Percentiles rank a stretch among this genome's conserved stretches.
Conservation (phyloP, 768 basidiomycete genomes). For the Auriscalpium microsporum region DNA sequence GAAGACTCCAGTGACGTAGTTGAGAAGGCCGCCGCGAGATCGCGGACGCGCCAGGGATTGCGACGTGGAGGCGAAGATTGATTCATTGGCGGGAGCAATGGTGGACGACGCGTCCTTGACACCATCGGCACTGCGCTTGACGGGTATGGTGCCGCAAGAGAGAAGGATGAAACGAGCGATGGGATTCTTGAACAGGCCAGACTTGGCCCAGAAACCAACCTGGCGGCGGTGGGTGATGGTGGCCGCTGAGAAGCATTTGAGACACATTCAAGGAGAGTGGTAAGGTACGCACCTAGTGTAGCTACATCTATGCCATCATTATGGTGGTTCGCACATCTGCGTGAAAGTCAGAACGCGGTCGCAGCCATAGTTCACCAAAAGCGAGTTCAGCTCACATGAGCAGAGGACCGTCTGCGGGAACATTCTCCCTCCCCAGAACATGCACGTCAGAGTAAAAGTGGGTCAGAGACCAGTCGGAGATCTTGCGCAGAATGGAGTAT, state of each 20-base stretch:
- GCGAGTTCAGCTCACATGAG: slow-evolving; percentile 60
- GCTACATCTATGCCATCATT: slow-evolving; percentile 64
- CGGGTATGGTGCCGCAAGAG: slow-evolving; percentile 90
- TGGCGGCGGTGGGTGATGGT: slow-evolving; percentile 75
- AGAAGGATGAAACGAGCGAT: slow-evolving; percentile 62
- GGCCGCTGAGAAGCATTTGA: slow-evolving; percentile 40
- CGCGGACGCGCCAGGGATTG: slow-evolving; percentile 71
- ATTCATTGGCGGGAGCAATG: background rate
- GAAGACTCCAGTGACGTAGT: background rate
- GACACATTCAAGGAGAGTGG: background rate
- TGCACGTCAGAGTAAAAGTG: slow-evolving; percentile 85
- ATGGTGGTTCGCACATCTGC: slow-evolving; percentile 35
- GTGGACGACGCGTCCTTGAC: slow-evolving; percentile 40
- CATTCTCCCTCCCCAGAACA: slow-evolving; percentile 79
- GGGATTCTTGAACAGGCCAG: slow-evolving; percentile 74
- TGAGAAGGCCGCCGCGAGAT: slow-evolving; percentile 18
- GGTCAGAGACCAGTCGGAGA: slow-evolving; percentile 65
- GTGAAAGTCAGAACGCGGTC: slow-evolving; percentile 18
- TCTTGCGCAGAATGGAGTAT: slow-evolving; percentile 61
- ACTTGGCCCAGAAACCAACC: slow-evolving; percentile 91
- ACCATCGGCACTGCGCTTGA: slow-evolving; percentile 90
- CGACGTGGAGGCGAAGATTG: slow-evolving; percentile 81
- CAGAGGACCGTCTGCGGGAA: slow-evolving; percentile 80
- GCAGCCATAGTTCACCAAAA: slow-evolving; percentile 20
- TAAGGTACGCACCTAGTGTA: slow-evolving; percentile 27